A percentile compares a stretch with the other conserved stretches of the same genome.
These are phyloP conservation scores for Phytophthora uliginosa DNA, from an alignment of 352 stramenopile genomes.

Conservation along the genomic window DNA sequence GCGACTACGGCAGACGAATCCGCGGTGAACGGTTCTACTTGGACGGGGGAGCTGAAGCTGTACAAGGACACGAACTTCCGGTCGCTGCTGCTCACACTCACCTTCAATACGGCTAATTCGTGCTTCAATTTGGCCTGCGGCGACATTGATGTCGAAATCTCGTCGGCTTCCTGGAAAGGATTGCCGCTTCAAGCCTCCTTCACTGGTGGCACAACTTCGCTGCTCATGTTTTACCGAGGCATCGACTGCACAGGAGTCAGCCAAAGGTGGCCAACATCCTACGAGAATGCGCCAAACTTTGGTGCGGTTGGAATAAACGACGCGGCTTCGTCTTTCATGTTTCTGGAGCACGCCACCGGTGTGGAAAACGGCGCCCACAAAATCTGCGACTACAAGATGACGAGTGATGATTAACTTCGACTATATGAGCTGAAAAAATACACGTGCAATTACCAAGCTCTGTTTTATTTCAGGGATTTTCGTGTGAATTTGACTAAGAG, in stretches of 20 bases:
- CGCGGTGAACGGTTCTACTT: background rate
- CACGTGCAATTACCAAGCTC: background rate
- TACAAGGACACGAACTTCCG: background rate
- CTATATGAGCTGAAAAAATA: background rate
- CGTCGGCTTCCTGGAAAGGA: background rate
- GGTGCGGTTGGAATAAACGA: background rate
- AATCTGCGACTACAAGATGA: background rate
- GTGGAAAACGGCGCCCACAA: background rate
- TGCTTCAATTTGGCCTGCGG: background rate
- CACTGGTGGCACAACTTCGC: background rate
- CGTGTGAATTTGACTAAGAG: too few species aligned
- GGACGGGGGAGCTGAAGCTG: background rate
- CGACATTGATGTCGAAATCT: background rate
- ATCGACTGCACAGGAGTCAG: background rate
- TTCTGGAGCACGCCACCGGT: background rate
- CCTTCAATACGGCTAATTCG: background rate
- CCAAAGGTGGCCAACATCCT: background rate
- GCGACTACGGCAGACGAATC: background rate
- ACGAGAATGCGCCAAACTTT: background rate
- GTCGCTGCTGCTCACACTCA: background rate
- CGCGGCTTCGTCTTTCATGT: background rate
- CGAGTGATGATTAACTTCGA: background rate
- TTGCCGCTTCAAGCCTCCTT: background rate
- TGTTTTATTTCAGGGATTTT: background rate
- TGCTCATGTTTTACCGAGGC: background rate